Evolutionary conservation across 345 rosid species (phyloP), one percentile per base, ranked within the genome.

Genomic region (Gossypium thurberi): DNA sequence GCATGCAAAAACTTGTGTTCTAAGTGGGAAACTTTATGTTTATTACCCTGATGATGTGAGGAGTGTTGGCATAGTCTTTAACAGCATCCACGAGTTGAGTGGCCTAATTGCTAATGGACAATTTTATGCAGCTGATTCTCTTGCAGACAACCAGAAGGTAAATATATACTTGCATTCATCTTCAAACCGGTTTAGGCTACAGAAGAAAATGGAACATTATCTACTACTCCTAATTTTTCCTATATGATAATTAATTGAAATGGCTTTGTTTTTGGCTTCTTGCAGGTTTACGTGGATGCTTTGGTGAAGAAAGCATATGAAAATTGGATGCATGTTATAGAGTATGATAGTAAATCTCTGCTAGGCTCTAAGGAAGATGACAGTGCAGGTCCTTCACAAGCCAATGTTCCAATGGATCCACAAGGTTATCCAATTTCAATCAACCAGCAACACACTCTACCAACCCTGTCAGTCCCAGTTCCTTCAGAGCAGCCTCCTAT

Each of bases 221-320:
- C 62, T 57, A 10, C 33, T 57, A 13, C 62, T 33, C 11, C 2
- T 12, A 20, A 56, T 2, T 44, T 43, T 43, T 43, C n/a, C 48
- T 3, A 0, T 42, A 10, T 43, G 52, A 65, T 33, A 5, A 18
- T 10, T 42, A 18, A 20, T 56, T 56, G 28, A 26, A 71, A 44
- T 64, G 64, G 3, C 7, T 33, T 33, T 33, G 40, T 33, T 62
- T 75, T 63, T 21, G 25, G 40, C 7, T 74, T 48, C 72, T 78
- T 79, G 72, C 78, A 95, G 99, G 89, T 85, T 47, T 80, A 85
- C 65, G 96, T 93, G 14, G 99, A 96, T 78, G 79, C 90, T 28
- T 82, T 87, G 79, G 98, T 96, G 84, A 93, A 84, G 84, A 90
- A 93, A 84, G 98, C 99, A 4, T 96, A 96, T 80, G 98, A 93